These are phyloP conservation scores for Eucalyptus leucophloia DNA, from an alignment of 345 rosid species.

Conservation along the genomic window DNA sequence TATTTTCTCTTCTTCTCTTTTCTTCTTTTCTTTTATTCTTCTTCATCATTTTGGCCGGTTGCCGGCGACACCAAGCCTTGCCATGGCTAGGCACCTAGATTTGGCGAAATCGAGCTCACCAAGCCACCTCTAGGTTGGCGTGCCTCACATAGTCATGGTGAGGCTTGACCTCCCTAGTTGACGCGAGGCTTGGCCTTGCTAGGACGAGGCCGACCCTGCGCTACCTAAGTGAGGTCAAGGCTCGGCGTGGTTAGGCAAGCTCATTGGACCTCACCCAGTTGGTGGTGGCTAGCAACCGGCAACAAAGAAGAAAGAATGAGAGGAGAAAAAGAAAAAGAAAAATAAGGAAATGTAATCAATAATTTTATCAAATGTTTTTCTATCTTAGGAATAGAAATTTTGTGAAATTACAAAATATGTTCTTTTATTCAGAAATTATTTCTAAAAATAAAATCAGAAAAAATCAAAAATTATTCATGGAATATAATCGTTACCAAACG, in stretches of 20 bases:
- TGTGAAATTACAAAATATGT: rapidly evolving
- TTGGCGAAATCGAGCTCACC: rapidly evolving
- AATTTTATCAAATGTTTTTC: rapidly evolving
- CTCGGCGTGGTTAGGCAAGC: rapidly evolving
- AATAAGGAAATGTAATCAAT: too few species aligned
- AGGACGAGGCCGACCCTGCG: rapidly evolving
- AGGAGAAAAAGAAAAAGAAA: too few species aligned
- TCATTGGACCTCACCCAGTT: rapidly evolving
- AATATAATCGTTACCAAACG: rapidly evolving
- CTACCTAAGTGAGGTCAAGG: too few species aligned
- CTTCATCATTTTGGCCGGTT: rapidly evolving
- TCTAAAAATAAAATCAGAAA: rapidly evolving
- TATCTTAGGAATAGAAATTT: rapidly evolving
- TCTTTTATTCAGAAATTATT: rapidly evolving
- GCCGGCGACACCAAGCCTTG: rapidly evolving
- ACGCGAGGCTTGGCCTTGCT: rapidly evolving
- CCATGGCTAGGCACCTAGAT: rapidly evolving
- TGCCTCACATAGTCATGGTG: rapidly evolving
- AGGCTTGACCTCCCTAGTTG: too few species aligned
- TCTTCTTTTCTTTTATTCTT: too few species aligned
- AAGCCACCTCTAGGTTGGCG: rapidly evolving
- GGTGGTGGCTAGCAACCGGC: rapidly evolving
- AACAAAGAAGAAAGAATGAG: too few species aligned
- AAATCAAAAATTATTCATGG: rapidly evolving
- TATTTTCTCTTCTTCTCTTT: too few species aligned